Conservation (phyloP, 129 eudicot species). For the Gnaphalium uliginosum region DNA sequence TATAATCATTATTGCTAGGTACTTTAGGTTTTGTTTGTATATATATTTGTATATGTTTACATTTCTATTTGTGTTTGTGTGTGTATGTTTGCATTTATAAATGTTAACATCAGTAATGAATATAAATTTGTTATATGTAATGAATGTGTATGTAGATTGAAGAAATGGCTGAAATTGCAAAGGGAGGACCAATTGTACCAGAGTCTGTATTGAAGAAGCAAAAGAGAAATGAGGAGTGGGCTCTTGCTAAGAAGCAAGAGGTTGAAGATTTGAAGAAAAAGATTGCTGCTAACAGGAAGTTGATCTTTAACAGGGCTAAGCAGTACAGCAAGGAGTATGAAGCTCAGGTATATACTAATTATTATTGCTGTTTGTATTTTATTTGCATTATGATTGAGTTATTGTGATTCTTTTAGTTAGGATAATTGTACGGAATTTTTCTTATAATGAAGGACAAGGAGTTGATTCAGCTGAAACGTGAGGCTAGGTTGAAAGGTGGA, state of each 20-base stretch:
- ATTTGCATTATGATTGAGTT: background rate
- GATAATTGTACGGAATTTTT: background rate
- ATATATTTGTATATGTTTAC: background rate
- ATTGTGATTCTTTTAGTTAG: background rate
- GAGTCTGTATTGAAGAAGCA: slow-evolving; percentile 89
- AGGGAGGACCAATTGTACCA: slow-evolving; percentile 55
- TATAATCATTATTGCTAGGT: background rate
- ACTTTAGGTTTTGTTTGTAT: background rate
- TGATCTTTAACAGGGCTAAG: slow-evolving; percentile 43
- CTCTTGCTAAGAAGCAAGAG: slow-evolving; percentile 61
- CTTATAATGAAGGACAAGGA: slow-evolving; percentile 49
- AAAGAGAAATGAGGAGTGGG: slow-evolving; percentile 87
- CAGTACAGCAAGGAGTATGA: slow-evolving; percentile 68
- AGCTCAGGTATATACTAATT: slow-evolving; percentile 51
- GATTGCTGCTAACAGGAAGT: slow-evolving; percentile 63
- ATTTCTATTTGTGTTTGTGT: background rate
- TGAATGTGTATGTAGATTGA: slow-evolving; percentile 8
- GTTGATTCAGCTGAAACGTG: slow-evolving; percentile 73
- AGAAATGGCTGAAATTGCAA: slow-evolving; percentile 65
- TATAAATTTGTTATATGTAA: background rate
- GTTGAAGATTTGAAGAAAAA: slow-evolving; percentile 58
- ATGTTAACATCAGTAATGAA: too few relatives aligned
- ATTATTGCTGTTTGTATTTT: too few relatives aligned
- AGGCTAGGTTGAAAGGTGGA: slow-evolving; percentile 75
- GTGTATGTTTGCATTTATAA: background rate